A percentile compares a stretch with the other conserved stretches of the same genome.
Conservation (phyloP, 169 alveolate species). For the Nephromyces sp. region DNA sequence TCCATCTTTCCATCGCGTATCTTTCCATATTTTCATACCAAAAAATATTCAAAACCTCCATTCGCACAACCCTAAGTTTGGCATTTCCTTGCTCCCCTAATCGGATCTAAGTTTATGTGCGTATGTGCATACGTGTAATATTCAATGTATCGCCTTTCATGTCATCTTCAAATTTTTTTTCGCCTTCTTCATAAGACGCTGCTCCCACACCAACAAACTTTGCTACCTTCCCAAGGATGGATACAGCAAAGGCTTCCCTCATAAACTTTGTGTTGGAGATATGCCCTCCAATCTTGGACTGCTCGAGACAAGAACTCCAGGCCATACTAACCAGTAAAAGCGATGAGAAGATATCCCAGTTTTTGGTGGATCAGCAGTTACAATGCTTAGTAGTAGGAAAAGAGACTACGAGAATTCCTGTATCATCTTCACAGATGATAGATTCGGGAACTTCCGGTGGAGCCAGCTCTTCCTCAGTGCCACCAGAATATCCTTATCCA, state of each 20-base stretch:
- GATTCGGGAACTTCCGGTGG: neutral
- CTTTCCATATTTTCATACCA: too few species aligned
- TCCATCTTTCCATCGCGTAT: too few species aligned
- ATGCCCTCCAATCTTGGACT: conserved; percentile 60
- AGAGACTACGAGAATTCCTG: conserved; percentile 21
- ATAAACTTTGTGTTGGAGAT: conserved; percentile 59
- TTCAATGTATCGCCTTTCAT: too few species aligned
- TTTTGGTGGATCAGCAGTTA: conserved; percentile 50
- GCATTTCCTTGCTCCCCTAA: too few species aligned
- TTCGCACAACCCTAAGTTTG: too few species aligned
- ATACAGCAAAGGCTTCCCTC: conserved; percentile 51
- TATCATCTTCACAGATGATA: neutral
- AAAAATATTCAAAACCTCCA: too few species aligned
- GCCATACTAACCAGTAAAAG: conserved; percentile 49
- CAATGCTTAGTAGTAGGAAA: conserved; percentile 56
- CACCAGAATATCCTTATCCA: neutral
- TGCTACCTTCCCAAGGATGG: too few species aligned
- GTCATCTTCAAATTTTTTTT: too few species aligned
- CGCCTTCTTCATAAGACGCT: too few species aligned
- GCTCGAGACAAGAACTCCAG: conserved; percentile 58
- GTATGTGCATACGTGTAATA: too few species aligned
- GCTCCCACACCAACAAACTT: too few species aligned
- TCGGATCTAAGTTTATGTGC: too few species aligned
- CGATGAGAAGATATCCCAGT: conserved; percentile 43
- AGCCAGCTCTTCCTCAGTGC: conserved; percentile 16